These are phyloP conservation scores for Mycena epipterygia DNA, from an alignment of 768 basidiomycete species.

Conservation along the genomic window DNA sequence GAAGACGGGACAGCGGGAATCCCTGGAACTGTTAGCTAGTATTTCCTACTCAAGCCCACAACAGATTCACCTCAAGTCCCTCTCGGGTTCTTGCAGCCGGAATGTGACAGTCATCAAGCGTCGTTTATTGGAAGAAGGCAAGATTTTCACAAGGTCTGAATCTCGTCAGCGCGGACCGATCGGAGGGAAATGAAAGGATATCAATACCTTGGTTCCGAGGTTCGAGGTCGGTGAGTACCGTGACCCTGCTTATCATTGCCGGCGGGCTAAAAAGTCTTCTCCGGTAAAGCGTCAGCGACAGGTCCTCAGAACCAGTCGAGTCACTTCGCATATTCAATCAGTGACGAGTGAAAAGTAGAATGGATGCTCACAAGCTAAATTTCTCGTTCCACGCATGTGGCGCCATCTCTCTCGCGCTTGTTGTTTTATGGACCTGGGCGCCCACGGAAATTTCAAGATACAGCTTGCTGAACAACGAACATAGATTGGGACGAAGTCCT, in stretches of 20 bases:
- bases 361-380: constrained; percentile 22
- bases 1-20: constrained; percentile 20
- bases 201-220: constrained; percentile 28
- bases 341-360: constrained; percentile 1
- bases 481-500: constrained; percentile 16
- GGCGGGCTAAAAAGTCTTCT: constrained; percentile 17
- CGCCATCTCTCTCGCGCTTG: constrained; percentile 14
- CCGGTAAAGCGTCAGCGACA: constrained; percentile 19
- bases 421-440: constrained; percentile 5
- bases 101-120: constrained; percentile 16
- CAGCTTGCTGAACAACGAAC: constrained; percentile 3
- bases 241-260: constrained; percentile 1
- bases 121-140: constrained; percentile 19
- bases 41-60: neutral
- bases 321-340: constrained; percentile 1
- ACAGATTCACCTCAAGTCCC: neutral
- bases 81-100: constrained; percentile 15
- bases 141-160: constrained; percentile 19
- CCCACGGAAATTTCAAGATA: constrained; percentile 21
- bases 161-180: neutral
- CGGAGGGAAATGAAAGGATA: neutral
- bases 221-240: constrained; percentile 21
- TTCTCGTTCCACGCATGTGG: constrained; percentile 25
- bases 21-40: neutral
- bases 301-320: constrained; percentile 11